Percentiles rank a stretch among this genome's conserved stretches.
These are phyloP conservation scores for Rhododendron molle DNA, from an alignment of 148 eudicot genomes.

Conservation along the genomic window DNA sequence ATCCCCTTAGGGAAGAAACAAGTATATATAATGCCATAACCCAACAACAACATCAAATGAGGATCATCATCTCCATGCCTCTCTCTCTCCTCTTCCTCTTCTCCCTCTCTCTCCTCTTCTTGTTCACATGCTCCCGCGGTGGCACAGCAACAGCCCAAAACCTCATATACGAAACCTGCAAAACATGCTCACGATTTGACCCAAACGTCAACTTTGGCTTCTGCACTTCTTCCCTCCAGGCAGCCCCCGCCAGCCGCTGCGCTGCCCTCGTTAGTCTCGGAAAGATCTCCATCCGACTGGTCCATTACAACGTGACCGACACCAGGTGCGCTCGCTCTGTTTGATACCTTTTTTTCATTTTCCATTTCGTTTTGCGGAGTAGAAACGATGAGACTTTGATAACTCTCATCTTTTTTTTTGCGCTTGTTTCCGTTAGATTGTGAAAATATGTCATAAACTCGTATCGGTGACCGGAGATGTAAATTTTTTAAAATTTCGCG, in stretches of 20 bases:
- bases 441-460: no score
- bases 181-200: neutral
- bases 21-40: neutral
- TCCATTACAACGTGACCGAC: slow-evolving; percentile 33
- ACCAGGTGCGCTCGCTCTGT: slow-evolving; percentile 19
- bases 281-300: slow-evolving; percentile 45
- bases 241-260: slow-evolving; percentile 31
- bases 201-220: slow-evolving; percentile 8
- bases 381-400: no score
- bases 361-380: neutral
- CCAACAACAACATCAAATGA: neutral
- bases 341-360: neutral
- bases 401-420: no score
- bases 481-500: no score
- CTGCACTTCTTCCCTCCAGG: slow-evolving; percentile 25
- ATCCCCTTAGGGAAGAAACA: neutral
- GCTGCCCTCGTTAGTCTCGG: slow-evolving; percentile 29
- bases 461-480: no score
- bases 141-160: neutral
- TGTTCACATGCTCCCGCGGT: neutral
- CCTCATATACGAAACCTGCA: slow-evolving; percentile 7
- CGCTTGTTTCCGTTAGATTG: no score
- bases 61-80: neutral
- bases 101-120: neutral
- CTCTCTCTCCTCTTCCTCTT: neutral